phyloP scores from a whole-genome alignment of 2,329 filamentous ascomycete species.

The Apiospora malaysiana region DNA sequence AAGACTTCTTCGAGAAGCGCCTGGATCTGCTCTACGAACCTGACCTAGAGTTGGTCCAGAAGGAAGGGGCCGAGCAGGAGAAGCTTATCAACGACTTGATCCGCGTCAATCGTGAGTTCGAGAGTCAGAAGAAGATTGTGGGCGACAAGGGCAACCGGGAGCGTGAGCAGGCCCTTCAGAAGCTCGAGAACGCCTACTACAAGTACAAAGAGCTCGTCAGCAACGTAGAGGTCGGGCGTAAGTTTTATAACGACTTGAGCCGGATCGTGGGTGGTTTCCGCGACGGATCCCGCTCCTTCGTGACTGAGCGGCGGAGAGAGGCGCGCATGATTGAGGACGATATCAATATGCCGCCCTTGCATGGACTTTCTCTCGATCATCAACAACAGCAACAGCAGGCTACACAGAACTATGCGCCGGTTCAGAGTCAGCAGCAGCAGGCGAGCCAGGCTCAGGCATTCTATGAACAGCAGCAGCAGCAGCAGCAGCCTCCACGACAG shows the following conservation, averaged over 20 bases:
- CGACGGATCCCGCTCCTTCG: slow-evolving; percentile 77
- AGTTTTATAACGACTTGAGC: slow-evolving; percentile 96
- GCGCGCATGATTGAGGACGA: slow-evolving; percentile 66
- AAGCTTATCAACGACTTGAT: slow-evolving; percentile 71
- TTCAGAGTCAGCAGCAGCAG: slow-evolving; percentile 21
- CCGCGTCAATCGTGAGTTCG: slow-evolving; percentile 80
- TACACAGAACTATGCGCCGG: slow-evolving; percentile 10
- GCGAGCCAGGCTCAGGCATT: slow-evolving; percentile 27
- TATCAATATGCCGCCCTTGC: slow-evolving; percentile 39
- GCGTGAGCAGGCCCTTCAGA: slow-evolving; percentile 85
- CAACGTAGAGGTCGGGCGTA: slow-evolving; percentile 88
- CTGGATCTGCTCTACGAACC: slow-evolving; percentile 78
- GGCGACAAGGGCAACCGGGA: slow-evolving; percentile 69
- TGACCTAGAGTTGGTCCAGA: slow-evolving; percentile 73
- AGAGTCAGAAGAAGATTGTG: slow-evolving; percentile 70
- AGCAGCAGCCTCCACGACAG: slow-evolving; percentile 36
- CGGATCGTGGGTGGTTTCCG: slow-evolving; percentile 84
- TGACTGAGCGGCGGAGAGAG: slow-evolving; percentile 80
- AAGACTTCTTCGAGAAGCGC: slow-evolving; percentile 84
- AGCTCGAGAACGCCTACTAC: slow-evolving; percentile 87
- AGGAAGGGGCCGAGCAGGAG: slow-evolving; percentile 79
- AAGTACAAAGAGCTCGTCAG: slow-evolving; percentile 96
- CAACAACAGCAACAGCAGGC: slow-evolving; percentile 18
- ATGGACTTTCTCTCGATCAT: slow-evolving; percentile 34
- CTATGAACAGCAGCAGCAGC: slow-evolving; percentile 32